Evolutionary conservation across 805 yeast species (phyloP).

Genomic region (Saturnispora kantuleensis): DNA sequence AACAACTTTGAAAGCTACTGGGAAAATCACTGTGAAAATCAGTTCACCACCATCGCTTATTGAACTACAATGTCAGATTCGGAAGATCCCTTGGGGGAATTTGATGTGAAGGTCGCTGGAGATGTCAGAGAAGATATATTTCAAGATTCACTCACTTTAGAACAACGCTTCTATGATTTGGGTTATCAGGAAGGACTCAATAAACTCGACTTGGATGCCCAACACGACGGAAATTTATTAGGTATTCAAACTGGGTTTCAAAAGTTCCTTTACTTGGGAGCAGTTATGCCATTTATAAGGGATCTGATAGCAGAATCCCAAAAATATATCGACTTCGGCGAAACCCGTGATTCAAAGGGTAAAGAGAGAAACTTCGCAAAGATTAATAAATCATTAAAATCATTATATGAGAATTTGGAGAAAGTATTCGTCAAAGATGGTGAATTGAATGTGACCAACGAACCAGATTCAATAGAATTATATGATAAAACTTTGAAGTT

Average conservation of each 20-base stretch:
- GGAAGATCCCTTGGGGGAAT: conserved; percentile 7
- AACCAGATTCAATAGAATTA: conserved; percentile 20
- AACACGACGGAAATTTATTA: conserved; percentile 69
- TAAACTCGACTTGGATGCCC: conserved; percentile 51
- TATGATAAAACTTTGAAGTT: conserved; percentile 22
- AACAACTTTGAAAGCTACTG: too few relatives aligned
- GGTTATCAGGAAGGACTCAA: conserved; percentile 66
- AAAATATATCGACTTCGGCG: not conserved
- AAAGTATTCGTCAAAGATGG: conserved; percentile 17
- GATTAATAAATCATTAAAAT: conserved; percentile 3
- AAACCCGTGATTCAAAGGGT: conserved; percentile 4
- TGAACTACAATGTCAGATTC: too few relatives aligned
- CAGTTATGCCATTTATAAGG: conserved; percentile 41
- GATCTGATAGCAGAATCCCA: conserved; percentile 8
- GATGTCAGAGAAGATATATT: conserved; percentile 17
- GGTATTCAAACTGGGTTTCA: conserved; percentile 78
- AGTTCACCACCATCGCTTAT: too few relatives aligned
- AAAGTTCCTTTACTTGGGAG: conserved; percentile 60
- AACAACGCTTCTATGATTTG: conserved; percentile 50
- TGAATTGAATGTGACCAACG: conserved; percentile 17
- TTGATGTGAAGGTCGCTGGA: not conserved
- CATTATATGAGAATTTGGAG: conserved; percentile 15
- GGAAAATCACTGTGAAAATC: too few relatives aligned
- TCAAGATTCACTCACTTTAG: conserved; percentile 51
- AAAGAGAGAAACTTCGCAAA: conserved; percentile 14